phyloP scores from a whole-genome alignment of 257 asterid species.

The Nicotiana tomentosiformis region DNA sequence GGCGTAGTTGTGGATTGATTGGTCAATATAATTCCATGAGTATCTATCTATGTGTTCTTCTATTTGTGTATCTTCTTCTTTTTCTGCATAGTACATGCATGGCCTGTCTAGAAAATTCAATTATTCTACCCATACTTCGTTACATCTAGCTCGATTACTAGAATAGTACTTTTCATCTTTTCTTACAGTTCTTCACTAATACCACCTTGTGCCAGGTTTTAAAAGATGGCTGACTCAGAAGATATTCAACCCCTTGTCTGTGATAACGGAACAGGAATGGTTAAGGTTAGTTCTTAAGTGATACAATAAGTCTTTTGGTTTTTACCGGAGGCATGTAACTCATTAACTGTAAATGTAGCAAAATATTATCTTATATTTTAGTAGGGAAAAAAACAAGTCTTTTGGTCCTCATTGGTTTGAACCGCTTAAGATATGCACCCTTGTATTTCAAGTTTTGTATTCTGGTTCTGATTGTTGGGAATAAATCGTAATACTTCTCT shows the following conservation, averaged over 20 bases:
- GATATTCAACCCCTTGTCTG: slow-evolving; percentile 38
- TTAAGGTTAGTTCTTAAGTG: slow-evolving; percentile 19
- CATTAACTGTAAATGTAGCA: neutral
- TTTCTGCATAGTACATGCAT: neutral
- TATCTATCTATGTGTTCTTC: neutral
- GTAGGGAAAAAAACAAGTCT: neutral
- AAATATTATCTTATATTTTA: neutral
- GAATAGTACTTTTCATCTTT: neutral
- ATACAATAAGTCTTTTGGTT: neutral
- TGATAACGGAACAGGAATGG: slow-evolving; percentile 42
- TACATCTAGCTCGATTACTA: neutral
- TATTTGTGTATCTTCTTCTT: neutral
- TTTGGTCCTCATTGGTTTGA: neutral
- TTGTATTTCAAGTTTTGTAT: neutral
- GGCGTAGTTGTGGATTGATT: neutral
- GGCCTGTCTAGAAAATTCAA: neutral
- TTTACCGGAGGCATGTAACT: neutral
- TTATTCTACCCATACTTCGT: neutral
- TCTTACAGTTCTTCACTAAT: neutral
- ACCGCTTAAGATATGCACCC: neutral
- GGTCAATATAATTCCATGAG: neutral
- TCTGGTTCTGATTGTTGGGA: neutral
- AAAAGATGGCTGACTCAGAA: slow-evolving; percentile 23
- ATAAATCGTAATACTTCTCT: neutral
- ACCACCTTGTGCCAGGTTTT: slow-evolving; percentile 1